These are phyloP conservation scores for Phaseolus lunatus DNA, from an alignment of 306 rosid genomes.

Conservation along the genomic window DNA sequence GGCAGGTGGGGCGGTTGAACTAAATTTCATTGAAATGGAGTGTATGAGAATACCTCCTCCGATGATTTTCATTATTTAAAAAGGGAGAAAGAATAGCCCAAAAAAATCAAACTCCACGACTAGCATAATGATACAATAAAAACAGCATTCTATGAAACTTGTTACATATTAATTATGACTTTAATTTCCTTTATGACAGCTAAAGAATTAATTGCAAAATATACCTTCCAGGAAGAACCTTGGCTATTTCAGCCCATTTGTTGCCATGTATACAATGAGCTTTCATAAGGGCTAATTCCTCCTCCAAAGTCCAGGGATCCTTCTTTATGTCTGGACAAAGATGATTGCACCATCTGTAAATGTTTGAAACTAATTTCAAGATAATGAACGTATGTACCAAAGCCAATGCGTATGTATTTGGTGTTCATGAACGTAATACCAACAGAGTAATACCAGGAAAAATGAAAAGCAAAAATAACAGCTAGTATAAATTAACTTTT, in stretches of 20 bases:
- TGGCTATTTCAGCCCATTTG: slow-evolving; percentile 98
- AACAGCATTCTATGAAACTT: slow-evolving; percentile 26
- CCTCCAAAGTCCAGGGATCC: slow-evolving; percentile 91
- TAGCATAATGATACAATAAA: slow-evolving; percentile 1
- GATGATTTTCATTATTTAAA: neutral
- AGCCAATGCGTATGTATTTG: neutral
- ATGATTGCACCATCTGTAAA: slow-evolving; percentile 96
- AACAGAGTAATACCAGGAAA: neutral
- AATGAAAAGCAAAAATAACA: neutral
- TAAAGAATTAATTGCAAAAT: slow-evolving; percentile 40
- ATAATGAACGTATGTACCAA: neutral
- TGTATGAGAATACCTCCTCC: slow-evolving; percentile 19
- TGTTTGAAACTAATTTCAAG: slow-evolving; percentile 25
- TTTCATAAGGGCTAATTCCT: slow-evolving; percentile 86
- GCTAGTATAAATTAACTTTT: neutral
- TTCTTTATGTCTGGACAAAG: slow-evolving; percentile 91
- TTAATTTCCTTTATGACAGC: slow-evolving; percentile 23
- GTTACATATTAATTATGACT: slow-evolving; percentile 9
- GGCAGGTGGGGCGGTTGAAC: neutral
- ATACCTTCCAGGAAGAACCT: slow-evolving; percentile 89
- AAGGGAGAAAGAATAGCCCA: slow-evolving; percentile 7
- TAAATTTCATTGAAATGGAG: neutral
- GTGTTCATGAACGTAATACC: neutral
- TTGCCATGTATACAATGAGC: slow-evolving; percentile 86
- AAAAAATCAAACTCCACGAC: slow-evolving; percentile 22